Percentiles rank a stretch among this genome's conserved stretches.
phyloP scores from a whole-genome alignment of 106 monocot species.

The Allium sativum region DNA sequence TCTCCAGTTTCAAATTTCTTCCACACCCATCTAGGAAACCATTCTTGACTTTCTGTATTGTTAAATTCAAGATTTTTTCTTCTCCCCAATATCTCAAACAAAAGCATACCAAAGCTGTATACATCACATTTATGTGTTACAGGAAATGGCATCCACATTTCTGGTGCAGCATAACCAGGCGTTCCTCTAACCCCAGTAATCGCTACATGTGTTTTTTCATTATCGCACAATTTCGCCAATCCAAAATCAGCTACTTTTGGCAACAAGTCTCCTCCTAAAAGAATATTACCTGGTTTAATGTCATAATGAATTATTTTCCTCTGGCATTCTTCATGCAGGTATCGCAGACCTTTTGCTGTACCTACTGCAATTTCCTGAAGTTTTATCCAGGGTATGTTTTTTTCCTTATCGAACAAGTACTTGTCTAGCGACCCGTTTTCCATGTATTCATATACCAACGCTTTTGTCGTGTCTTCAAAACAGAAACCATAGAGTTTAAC shows the following conservation, averaged over 20 bases:
- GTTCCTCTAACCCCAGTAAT: conserved; percentile 17
- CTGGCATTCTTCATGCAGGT: conserved; percentile 22
- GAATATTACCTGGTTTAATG: conserved; percentile 32
- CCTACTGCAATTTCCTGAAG: conserved; percentile 9
- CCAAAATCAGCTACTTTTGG: conserved; percentile 38
- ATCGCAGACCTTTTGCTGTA: conserved; percentile 15
- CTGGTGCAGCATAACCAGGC: conserved; percentile 23
- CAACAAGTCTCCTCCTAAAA: conserved; percentile 9
- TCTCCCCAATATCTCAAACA: conserved; percentile 25
- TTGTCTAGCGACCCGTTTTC: conserved; percentile 2
- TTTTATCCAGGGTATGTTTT: not conserved
- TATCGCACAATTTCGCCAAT: conserved; percentile 18
- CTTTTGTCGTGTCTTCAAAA: conserved; percentile 6
- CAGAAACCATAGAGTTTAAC: conserved; percentile 16
- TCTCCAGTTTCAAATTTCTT: conserved; percentile 12
- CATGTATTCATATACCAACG: conserved; percentile 11
- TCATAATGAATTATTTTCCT: conserved; percentile 21
- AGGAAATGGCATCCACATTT: conserved; percentile 9
- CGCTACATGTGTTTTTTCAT: conserved; percentile 4
- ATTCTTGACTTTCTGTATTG: conserved; percentile 5
- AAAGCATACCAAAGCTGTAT: conserved; percentile 22
- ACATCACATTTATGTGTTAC: conserved; percentile 31
- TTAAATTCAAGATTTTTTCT: conserved; percentile 12
- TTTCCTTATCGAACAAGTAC: conserved; percentile 3
- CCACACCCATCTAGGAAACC: conserved; percentile 26